phyloP scores from a whole-genome alignment of 441 rosid genomes.

The Erodium trifolium region DNA sequence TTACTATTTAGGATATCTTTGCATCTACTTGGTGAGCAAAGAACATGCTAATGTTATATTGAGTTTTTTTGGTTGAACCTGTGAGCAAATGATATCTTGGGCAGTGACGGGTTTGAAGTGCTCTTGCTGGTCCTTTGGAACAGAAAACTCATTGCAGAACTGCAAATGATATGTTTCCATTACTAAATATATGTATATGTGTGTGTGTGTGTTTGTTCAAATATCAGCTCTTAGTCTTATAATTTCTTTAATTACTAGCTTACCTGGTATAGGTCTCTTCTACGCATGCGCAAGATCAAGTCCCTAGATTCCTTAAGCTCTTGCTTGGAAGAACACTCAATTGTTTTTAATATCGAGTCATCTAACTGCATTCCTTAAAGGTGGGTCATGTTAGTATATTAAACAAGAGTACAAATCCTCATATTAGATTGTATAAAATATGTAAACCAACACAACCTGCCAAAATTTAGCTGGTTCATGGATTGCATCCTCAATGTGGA shows the following conservation, averaged over 20 bases:
- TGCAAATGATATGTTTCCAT: constrained; percentile 26
- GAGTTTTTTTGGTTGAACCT: constrained; percentile 35
- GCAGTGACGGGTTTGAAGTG: constrained; percentile 77
- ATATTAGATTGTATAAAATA: not conserved
- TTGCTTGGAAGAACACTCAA: constrained; percentile 61
- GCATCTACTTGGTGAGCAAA: constrained; percentile 17
- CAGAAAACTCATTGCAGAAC: constrained; percentile 94
- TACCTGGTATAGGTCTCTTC: constrained; percentile 82
- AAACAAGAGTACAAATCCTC: constrained; percentile 7
- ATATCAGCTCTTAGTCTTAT: not conserved
- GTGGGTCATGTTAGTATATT: constrained; percentile 4
- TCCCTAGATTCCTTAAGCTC: constrained; percentile 71
- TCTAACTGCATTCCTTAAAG: constrained; percentile 51
- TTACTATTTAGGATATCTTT: constrained; percentile 10
- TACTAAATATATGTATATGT: not conserved
- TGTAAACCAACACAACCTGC: constrained; percentile 45
- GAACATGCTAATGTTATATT: constrained; percentile 1
- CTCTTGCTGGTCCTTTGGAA: constrained; percentile 74
- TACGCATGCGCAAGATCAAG: constrained; percentile 63
- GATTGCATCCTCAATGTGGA: constrained; percentile 53
- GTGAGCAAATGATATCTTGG: constrained; percentile 81
- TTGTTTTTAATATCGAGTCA: constrained; percentile 70
- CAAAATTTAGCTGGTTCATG: constrained; percentile 69
- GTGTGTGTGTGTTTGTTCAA: not conserved
- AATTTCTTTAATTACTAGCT: not conserved